Percentiles rank a stretch among this genome's conserved stretches.
Conservation (phyloP, 805 yeast species). For the Debaryomyces prosopidis region DNA sequence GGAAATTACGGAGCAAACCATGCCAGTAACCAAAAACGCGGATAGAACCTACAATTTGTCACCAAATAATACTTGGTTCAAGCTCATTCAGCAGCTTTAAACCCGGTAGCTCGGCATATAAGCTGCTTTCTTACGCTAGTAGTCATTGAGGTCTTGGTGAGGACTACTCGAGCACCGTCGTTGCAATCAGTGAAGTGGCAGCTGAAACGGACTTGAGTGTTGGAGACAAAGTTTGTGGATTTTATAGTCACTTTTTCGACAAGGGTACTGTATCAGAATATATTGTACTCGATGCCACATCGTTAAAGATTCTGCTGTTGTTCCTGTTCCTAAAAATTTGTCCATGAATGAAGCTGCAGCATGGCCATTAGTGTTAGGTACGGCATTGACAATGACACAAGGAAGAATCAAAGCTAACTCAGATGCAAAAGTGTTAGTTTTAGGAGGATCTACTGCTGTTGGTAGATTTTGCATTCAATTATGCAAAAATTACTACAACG, state of each 20-base stretch:
- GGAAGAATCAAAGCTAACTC: constrained; percentile 32
- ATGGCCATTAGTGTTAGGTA: constrained; percentile 61
- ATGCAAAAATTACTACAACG: constrained; percentile 44
- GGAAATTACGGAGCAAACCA: background rate
- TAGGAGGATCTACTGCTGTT: constrained; percentile 77
- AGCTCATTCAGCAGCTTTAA: constrained; percentile 30
- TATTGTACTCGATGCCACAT: constrained; percentile 36
- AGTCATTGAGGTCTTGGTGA: constrained; percentile 26
- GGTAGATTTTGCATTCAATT: constrained; percentile 59
- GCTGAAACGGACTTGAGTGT: constrained; percentile 14
- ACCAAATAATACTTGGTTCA: constrained; percentile 36
- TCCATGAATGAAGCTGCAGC: constrained; percentile 61
- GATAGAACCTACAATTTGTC: constrained; percentile 19
- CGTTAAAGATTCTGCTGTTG: background rate
- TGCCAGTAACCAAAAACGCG: background rate
- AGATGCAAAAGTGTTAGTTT: constrained; percentile 53
- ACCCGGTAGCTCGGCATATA: constrained; percentile 30
- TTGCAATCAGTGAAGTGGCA: constrained; percentile 26
- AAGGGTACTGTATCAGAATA: constrained; percentile 51
- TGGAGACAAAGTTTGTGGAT: constrained; percentile 31
- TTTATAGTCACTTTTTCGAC: constrained; percentile 14
- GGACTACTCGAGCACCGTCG: constrained; percentile 35
- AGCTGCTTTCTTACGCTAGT: constrained; percentile 11
- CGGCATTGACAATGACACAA: constrained; percentile 51
- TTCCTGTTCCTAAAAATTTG: constrained; percentile 46